Conservation (phyloP, 2,329 filamentous ascomycete genomes). For the Xylaria hypoxylon region DNA sequence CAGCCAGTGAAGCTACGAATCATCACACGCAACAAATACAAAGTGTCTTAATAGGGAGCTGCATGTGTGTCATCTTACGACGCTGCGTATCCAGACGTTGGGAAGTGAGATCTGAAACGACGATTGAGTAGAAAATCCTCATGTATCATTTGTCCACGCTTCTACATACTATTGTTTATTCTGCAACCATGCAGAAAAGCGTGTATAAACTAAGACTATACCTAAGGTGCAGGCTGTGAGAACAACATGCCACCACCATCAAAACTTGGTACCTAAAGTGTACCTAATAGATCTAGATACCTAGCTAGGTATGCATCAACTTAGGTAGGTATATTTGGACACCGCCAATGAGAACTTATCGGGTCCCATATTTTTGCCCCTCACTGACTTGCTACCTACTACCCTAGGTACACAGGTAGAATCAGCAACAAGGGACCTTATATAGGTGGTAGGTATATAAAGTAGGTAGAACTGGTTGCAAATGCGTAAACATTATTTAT, state of each 20-base stretch:
- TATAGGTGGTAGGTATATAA: too few species aligned
- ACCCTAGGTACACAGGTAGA: too few species aligned
- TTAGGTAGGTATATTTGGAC: too few species aligned
- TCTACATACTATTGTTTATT: slow-evolving; percentile 4
- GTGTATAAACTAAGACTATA: too few species aligned
- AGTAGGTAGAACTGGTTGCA: too few species aligned
- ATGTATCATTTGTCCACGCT: slow-evolving; percentile 32
- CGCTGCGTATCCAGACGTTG: slow-evolving; percentile 29
- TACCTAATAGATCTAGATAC: not conserved
- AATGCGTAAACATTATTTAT: too few species aligned
- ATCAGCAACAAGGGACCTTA: not conserved
- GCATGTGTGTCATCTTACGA: slow-evolving; percentile 35
- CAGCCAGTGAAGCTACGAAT: slow-evolving; percentile 32
- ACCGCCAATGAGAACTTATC: slow-evolving; percentile 14
- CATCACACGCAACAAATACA: slow-evolving; percentile 24
- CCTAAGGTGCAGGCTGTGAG: not conserved
- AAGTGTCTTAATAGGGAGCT: slow-evolving; percentile 17
- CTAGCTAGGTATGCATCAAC: too few species aligned
- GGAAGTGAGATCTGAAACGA: slow-evolving; percentile 23
- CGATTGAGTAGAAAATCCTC: not conserved
- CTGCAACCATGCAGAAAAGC: not conserved
- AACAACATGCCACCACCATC: slow-evolving; percentile 9
- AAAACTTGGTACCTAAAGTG: slow-evolving; percentile 21
- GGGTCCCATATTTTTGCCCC: not conserved
- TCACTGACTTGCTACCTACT: not conserved